Base-by-base conservation (phyloP, 2,329 filamentous ascomycete species). In the Penicillium griseofulvum region DNA sequence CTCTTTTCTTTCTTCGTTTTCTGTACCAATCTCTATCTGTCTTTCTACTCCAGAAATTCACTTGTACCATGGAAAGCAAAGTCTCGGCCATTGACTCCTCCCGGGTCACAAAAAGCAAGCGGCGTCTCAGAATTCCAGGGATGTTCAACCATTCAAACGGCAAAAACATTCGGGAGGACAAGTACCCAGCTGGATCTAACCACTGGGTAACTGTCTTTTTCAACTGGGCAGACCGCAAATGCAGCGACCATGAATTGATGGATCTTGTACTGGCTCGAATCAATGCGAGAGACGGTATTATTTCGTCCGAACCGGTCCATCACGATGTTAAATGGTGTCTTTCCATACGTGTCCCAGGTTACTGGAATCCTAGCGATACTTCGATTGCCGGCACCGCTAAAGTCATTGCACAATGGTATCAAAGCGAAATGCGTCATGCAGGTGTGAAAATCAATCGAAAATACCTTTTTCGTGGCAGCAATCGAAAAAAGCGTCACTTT, bases 131-230 rank as follows among this genome's bases (percentile, higher is more conserved):
- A 5, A 5, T n/a, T 26, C 44, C 14, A 17, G 51, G 51, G 5
- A 39, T 54, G 44, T 54, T 54, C 37, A 42, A 28, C 10, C 12
- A 34, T 33, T n/a, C 34, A 19, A 36, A 34, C 6, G 51, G 51
- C n/a, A 29, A 29, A 17, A 54, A 49, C n/a, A 42, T 49, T 2
- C 29, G 7, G 2, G 51, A 54, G 8, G 6, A 24, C 5, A 1
- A 14, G 24, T 4, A 12, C 14, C 12, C 2, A 5, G 0, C 19
- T 19, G 31, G n/a, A 11, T 16, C 12, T 3, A 28, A 28, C 12
- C 51, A 51, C 29, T 50, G 33, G 36, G 51, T 49, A 16, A 53
- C 51, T 12, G 47, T 55, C 16, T 51, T 55, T 39, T 38, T 55
- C 26, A 33, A 55, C 24, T 55, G 47, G 47, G 6, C 39, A 8